Conservation (phyloP, 805 yeast genomes). For the Myxozyma monticola region DNA sequence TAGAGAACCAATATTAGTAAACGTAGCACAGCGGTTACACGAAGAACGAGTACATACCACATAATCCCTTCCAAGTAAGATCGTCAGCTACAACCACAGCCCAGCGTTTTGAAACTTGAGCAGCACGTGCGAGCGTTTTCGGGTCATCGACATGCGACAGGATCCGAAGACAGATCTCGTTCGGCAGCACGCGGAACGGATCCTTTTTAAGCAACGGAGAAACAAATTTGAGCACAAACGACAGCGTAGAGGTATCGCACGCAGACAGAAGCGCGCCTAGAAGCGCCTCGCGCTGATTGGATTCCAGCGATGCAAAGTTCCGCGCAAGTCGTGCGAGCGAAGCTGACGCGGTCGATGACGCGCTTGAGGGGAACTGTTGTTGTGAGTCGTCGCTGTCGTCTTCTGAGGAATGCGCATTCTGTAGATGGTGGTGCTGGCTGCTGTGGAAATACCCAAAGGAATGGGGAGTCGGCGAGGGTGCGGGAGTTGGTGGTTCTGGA, state of each 20-base stretch:
- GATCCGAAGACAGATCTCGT: conserved; percentile 78
- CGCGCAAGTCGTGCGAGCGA: conserved; percentile 14
- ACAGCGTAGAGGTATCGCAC: conserved; percentile 29
- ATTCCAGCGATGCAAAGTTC: conserved; percentile 18
- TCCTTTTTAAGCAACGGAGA: conserved; percentile 44
- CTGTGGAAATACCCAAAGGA: neutral
- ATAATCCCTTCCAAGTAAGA: conserved; percentile 45
- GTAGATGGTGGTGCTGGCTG: neutral
- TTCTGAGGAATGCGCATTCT: no score
- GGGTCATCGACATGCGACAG: conserved; percentile 81
- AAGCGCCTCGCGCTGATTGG: conserved; percentile 20
- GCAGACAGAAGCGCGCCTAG: conserved; percentile 24
- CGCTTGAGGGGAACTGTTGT: neutral
- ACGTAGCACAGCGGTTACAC: neutral
- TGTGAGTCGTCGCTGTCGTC: conserved; percentile 1
- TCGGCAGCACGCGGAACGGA: conserved; percentile 59
- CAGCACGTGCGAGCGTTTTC: conserved; percentile 83
- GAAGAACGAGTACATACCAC: conserved; percentile 35
- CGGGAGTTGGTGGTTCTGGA: conserved; percentile 30
- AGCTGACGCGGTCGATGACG: no score
- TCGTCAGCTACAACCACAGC: conserved; percentile 44
- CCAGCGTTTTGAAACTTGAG: conserved; percentile 89
- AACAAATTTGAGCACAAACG: conserved; percentile 33
- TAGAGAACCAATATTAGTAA: neutral
- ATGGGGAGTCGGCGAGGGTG: conserved; percentile 30